These are phyloP conservation scores for Pyrenochaeta sp. DNA, from an alignment of 2,329 filamentous ascomycete species.

Conservation along the genomic window DNA sequence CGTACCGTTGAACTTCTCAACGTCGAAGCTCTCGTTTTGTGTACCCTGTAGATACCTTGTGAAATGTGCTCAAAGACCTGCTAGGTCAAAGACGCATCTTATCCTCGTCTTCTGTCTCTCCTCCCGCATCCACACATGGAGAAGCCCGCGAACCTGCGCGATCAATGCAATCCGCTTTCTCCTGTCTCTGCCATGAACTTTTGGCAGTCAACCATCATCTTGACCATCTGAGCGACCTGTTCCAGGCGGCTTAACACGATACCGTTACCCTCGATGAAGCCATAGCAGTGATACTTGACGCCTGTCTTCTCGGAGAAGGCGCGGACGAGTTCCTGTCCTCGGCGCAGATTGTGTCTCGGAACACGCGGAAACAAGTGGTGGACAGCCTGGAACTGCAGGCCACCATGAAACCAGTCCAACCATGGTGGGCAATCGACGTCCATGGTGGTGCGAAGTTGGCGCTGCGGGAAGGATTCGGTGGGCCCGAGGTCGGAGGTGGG, in stretches of 20 bases:
- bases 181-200: constrained; percentile 49
- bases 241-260: constrained; percentile 78
- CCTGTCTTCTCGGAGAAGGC: constrained; percentile 83
- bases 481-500: constrained; percentile 85
- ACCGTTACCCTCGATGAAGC: constrained; percentile 83
- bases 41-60: too few species aligned
- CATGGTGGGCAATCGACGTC: constrained; percentile 87
- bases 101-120: too few species aligned
- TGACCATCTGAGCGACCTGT: constrained; percentile 81
- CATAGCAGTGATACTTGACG: constrained; percentile 85
- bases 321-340: constrained; percentile 75
- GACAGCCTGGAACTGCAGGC: constrained; percentile 87
- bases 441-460: constrained; percentile 93
- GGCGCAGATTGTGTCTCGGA: constrained; percentile 82
- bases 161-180: constrained; percentile 45
- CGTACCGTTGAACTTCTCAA: too few species aligned
- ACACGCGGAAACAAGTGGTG: constrained; percentile 87
- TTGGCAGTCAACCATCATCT: constrained; percentile 55
- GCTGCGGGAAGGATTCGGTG: constrained; percentile 85
- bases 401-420: constrained; percentile 89
- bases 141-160: constrained; percentile 10
- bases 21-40: too few species aligned
- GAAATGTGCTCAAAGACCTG: too few species aligned
- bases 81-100: too few species aligned
- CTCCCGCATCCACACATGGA: too few species aligned